Evolutionary conservation across 2,329 filamentous ascomycete species (phyloP).

Genomic region (Tricladium varicosporioides): DNA sequence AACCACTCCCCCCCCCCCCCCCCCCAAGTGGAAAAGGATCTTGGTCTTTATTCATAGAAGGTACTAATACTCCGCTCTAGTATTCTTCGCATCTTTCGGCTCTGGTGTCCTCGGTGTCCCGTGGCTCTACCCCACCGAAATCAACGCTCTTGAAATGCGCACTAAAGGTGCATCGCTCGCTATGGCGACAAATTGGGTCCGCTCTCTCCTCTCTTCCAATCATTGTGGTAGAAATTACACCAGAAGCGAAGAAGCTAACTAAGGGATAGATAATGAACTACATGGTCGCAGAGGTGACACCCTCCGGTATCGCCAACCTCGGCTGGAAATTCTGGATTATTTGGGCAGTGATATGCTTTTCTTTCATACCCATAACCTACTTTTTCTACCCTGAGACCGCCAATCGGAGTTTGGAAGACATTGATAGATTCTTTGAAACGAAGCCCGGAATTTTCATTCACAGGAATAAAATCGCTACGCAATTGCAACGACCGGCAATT

Average conservation of each 20-base stretch:
- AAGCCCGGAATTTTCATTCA: conserved; percentile 22
- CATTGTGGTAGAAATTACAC: too few relatives aligned
- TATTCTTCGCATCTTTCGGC: conserved; percentile 58
- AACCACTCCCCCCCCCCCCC: too few relatives aligned
- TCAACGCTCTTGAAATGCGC: conserved; percentile 35
- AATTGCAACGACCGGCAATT: conserved; percentile 16
- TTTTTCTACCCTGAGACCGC: conserved; percentile 53
- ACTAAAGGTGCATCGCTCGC: conserved; percentile 36
- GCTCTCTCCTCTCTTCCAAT: too few relatives aligned
- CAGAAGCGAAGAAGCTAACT: too few relatives aligned
- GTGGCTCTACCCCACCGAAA: conserved; percentile 40
- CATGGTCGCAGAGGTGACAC: conserved; percentile 40
- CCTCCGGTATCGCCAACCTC: conserved; percentile 35
- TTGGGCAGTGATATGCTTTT: conserved; percentile 34
- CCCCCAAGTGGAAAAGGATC: too few relatives aligned
- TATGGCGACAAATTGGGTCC: conserved; percentile 38
- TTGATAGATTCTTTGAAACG: conserved; percentile 49
- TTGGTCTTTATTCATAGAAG: too few relatives aligned
- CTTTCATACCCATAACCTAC: conserved; percentile 43
- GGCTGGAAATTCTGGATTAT: conserved; percentile 39
- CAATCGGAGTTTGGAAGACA: conserved; percentile 48
- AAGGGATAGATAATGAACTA: conserved; percentile 37
- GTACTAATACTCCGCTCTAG: background rate
- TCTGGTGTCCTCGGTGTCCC: conserved; percentile 36
- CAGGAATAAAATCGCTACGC: conserved; percentile 21